Conservation (phyloP, 2,329 filamentous ascomycete genomes). For the Trichoderma simmonsii region DNA sequence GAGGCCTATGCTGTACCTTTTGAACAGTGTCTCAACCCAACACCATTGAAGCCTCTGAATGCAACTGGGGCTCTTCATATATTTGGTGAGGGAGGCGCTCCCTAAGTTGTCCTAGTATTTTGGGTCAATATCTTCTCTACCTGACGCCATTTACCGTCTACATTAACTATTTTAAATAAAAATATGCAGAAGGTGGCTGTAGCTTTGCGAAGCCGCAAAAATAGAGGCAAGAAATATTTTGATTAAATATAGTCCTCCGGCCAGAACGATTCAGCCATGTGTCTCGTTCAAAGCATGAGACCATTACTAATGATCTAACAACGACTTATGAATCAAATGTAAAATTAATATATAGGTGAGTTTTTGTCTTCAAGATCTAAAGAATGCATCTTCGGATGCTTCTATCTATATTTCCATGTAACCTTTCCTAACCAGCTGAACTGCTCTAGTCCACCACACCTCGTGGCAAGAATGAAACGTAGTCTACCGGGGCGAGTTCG, state of each 20-base stretch:
- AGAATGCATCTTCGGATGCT: neutral
- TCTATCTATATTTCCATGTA: neutral
- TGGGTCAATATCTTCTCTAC: too few relatives aligned
- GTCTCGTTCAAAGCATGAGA: neutral
- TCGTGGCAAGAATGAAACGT: neutral
- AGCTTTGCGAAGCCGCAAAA: neutral
- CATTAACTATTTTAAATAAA: too few relatives aligned
- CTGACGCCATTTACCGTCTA: too few relatives aligned
- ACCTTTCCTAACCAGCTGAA: neutral
- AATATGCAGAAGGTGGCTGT: neutral
- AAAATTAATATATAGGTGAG: neutral
- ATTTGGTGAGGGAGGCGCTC: too few relatives aligned
- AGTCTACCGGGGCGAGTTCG: neutral
- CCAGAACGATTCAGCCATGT: neutral
- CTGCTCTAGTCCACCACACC: neutral
- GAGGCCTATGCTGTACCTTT: too few relatives aligned
- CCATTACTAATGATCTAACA: neutral
- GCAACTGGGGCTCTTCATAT: too few relatives aligned
- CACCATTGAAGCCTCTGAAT: too few relatives aligned
- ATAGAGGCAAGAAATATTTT: neutral
- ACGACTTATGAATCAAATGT: neutral
- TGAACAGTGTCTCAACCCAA: too few relatives aligned
- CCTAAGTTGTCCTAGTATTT: too few relatives aligned
- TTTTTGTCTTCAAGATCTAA: neutral
- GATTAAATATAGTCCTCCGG: neutral